A percentile compares a stretch with the other conserved stretches of the same genome.
Evolutionary conservation across 805 yeast species (phyloP).

Genomic region (Pichia scutulata): DNA sequence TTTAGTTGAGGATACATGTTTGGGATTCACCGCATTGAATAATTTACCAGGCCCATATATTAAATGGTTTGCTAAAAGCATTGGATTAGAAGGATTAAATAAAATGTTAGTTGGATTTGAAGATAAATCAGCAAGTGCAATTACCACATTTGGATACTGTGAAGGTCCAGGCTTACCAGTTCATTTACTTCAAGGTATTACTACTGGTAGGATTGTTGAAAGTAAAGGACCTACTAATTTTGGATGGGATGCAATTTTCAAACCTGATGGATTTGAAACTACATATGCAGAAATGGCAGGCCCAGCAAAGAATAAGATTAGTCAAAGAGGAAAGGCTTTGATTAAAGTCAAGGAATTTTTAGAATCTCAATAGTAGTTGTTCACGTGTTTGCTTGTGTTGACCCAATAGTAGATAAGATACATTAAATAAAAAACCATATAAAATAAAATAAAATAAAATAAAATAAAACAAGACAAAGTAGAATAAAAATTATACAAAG

Average conservation of each 20-base stretch:
- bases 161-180: constrained; percentile 71
- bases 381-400: neutral
- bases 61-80: constrained; percentile 79
- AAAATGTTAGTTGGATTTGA: constrained; percentile 75
- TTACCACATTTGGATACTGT: constrained; percentile 88
- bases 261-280: constrained; percentile 66
- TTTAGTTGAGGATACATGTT: constrained; percentile 90
- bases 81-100: constrained; percentile 73
- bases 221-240: constrained; percentile 64
- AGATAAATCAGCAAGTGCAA: constrained; percentile 78
- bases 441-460: too few relatives aligned
- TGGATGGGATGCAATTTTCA: constrained; percentile 93
- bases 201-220: constrained; percentile 74
- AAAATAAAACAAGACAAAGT: too few relatives aligned
- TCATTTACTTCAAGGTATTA: constrained; percentile 76
- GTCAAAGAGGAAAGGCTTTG: constrained; percentile 85
- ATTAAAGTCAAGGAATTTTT: constrained; percentile 52
- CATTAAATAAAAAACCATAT: neutral
- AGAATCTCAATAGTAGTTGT: constrained; percentile 20
- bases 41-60: constrained; percentile 82
- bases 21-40: constrained; percentile 72
- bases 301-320: constrained; percentile 64
- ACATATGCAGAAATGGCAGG: constrained; percentile 91
- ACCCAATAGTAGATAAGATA: constrained; percentile 1
- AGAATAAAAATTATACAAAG: neutral